Evolutionary conservation across 1,284 basidiomycete genomes (phyloP).

Genomic region (Phellinidium pouzarii): DNA sequence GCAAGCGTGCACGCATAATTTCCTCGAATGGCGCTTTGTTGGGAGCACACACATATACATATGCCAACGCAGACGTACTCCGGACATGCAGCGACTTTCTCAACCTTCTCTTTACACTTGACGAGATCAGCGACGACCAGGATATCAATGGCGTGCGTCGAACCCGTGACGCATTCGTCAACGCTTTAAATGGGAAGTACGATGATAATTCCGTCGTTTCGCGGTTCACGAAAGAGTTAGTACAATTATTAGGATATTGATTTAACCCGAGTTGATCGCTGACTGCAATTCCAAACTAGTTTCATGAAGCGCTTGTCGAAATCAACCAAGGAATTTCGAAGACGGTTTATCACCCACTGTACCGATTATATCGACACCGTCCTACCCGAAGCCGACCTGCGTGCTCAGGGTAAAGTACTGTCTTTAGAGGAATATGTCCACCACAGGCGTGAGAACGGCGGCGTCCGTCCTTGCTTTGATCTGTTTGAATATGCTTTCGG

Average conservation of each 20-base stretch:
- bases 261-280: not conserved
- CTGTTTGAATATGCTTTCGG: conserved; percentile 34
- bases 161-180: conserved; percentile 49
- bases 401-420: conserved; percentile 29
- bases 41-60: conserved; percentile 55
- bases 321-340: not conserved
- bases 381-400: conserved; percentile 30
- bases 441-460: conserved; percentile 36
- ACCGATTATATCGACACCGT: conserved; percentile 33
- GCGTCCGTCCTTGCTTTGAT: conserved; percentile 34
- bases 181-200: conserved; percentile 45
- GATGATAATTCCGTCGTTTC: conserved; percentile 40
- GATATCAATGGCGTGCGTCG: conserved; percentile 44
- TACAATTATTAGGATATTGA: not conserved
- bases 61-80: conserved; percentile 49
- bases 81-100: conserved; percentile 58
- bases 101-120: conserved; percentile 59
- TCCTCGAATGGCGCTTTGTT: conserved; percentile 55
- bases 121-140: conserved; percentile 66
- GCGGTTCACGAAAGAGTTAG: conserved; percentile 10
- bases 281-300: not conserved
- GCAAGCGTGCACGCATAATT: conserved; percentile 53
- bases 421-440: conserved; percentile 28
- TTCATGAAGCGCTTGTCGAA: conserved; percentile 10
- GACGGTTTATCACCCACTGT: conserved; percentile 31